These are phyloP conservation scores for Aulographum hederae DNA, from an alignment of 2,329 filamentous ascomycete genomes.

Conservation along the genomic window DNA sequence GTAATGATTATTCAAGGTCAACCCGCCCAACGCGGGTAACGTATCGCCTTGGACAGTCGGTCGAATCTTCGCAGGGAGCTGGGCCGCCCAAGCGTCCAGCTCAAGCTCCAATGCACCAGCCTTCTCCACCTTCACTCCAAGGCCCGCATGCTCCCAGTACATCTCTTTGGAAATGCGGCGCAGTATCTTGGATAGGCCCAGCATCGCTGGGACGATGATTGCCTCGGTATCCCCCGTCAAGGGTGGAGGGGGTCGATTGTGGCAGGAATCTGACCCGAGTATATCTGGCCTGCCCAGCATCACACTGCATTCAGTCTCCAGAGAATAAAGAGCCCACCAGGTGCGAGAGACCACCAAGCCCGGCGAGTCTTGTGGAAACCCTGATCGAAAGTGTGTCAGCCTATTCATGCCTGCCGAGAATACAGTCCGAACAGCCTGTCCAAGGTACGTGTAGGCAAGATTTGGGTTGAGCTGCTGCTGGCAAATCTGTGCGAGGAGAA, in stretches of 20 bases:
- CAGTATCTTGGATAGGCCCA: slow-evolving; percentile 21
- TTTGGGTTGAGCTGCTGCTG: slow-evolving; percentile 31
- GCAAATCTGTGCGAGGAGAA: slow-evolving; percentile 30
- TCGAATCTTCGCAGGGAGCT: slow-evolving; percentile 14
- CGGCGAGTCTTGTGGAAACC: slow-evolving; percentile 1
- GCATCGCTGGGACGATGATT: slow-evolving; percentile 22
- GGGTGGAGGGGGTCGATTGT: slow-evolving; percentile 19
- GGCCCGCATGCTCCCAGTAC: slow-evolving; percentile 16
- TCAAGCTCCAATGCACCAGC: slow-evolving; percentile 18
- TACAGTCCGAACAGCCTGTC: slow-evolving; percentile 27
- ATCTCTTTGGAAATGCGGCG: slow-evolving; percentile 21
- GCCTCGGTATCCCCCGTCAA: slow-evolving; percentile 18
- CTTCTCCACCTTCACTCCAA: slow-evolving; percentile 17
- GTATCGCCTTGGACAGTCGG: too few species aligned
- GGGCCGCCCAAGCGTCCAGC: slow-evolving; percentile 17
- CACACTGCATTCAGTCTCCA: slow-evolving; percentile 20
- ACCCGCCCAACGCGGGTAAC: too few species aligned
- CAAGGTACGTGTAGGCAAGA: slow-evolving; percentile 29
- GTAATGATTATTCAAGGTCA: too few species aligned
- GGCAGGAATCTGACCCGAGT: slow-evolving; percentile 29
- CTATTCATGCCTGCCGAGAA: slow-evolving; percentile 30
- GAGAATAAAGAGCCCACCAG: slow-evolving; percentile 9
- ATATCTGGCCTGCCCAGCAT: slow-evolving; percentile 30
- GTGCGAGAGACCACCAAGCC: slow-evolving; percentile 4
- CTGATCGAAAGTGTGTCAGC: slow-evolving; percentile 8